Percentiles rank a stretch among this genome's conserved stretches.
These are phyloP conservation scores for Plectosphaerella sp. DNA, from an alignment of 2,329 filamentous ascomycete species.

Conservation along the genomic window DNA sequence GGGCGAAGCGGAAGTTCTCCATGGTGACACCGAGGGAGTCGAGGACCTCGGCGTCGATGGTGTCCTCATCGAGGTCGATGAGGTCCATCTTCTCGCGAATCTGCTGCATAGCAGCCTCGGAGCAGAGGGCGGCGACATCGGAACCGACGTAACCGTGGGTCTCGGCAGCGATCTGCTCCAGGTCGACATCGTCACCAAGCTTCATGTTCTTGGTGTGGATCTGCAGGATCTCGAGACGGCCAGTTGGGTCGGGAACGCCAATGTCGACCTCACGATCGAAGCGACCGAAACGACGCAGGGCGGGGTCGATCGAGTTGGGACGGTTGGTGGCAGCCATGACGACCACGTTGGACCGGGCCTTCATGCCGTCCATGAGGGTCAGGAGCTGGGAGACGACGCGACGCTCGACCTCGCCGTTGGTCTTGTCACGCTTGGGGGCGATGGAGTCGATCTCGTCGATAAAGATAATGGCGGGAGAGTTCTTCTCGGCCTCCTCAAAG, in stretches of 20 bases:
- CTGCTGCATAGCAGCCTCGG: constrained; percentile 99
- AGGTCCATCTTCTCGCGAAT: constrained; percentile 99
- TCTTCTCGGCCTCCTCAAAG: constrained; percentile 99
- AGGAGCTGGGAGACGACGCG: constrained; percentile 94
- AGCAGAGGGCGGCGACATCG: constrained; percentile 96
- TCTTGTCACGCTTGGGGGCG: constrained; percentile 99
- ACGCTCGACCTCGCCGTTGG: constrained; percentile 96
- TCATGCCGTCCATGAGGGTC: constrained; percentile 99
- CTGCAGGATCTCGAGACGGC: constrained; percentile 96
- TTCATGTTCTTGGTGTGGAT: constrained; percentile 99
- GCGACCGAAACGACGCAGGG: constrained; percentile 93
- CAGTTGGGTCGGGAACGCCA: constrained; percentile 94
- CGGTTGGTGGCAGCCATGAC: constrained; percentile 99
- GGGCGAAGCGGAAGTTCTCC: constrained; percentile 99
- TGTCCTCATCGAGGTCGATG: constrained; percentile 97
- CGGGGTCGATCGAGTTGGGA: constrained; percentile 97
- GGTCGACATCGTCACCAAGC: constrained; percentile 90
- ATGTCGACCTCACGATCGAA: constrained; percentile 99
- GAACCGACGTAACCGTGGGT: constrained; percentile 99
- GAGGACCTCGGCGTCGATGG: constrained; percentile 95
- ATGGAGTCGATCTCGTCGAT: constrained; percentile 99
- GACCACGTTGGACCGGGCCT: constrained; percentile 95
- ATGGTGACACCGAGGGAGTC: constrained; percentile 98
- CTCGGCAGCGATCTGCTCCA: constrained; percentile 94
- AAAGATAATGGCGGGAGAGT: constrained; percentile 98